Base-by-base conservation (phyloP, 345 rosid genomes). In the Rubroshorea leprosula region DNA sequence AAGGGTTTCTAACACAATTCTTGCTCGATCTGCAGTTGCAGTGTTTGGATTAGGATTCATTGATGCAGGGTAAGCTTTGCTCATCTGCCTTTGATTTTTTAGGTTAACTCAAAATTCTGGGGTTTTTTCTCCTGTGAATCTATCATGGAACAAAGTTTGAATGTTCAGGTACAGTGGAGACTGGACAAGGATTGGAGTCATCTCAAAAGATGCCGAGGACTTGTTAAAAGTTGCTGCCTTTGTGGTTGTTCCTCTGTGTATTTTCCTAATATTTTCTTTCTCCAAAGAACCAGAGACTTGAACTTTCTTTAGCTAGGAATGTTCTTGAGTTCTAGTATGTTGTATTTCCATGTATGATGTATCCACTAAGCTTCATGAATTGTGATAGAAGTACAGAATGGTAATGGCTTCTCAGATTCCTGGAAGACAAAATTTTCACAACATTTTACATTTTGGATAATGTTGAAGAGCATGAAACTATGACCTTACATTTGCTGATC, bases 171-270 rank as follows among this genome's bases (percentile, higher is more conserved):
- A 85, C 31, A 88, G 96, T 62, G 96, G 98, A 57, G 96, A 91
- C 43, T 88, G 98, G 98, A 85, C 96, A 25, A 86, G 98, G 66
- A 88, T 91, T 29, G 95, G 96, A 26, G 92, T 63, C n/a, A 77
- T 91, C 50, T 76, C 95, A 1, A 73, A 65, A 72, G 95, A 84
- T 54, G 74, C 59, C 24, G 98, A 91, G 65, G 80, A 80, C 9
- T 17, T 84, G 58, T 64, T 91, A 29, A 91, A 81, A 74, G 35
- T 80, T 66, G 88, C 80, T 44, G 86, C 92, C 44, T 88, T 88
- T 58, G 3, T 78, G 0, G 77, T 84, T 62, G 74, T 87, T 65
- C 98, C 98, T 58, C 57, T 91, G 20, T 88, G 83, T 71, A 22
- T 88, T 15, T 65, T 75, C 62, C 71, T 84, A 16, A 43, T 76